Evolutionary conservation across 1,284 basidiomycete genomes (phyloP), one percentile per base, ranked within the genome.

Genomic region (Ceraceosorus guamensis): DNA sequence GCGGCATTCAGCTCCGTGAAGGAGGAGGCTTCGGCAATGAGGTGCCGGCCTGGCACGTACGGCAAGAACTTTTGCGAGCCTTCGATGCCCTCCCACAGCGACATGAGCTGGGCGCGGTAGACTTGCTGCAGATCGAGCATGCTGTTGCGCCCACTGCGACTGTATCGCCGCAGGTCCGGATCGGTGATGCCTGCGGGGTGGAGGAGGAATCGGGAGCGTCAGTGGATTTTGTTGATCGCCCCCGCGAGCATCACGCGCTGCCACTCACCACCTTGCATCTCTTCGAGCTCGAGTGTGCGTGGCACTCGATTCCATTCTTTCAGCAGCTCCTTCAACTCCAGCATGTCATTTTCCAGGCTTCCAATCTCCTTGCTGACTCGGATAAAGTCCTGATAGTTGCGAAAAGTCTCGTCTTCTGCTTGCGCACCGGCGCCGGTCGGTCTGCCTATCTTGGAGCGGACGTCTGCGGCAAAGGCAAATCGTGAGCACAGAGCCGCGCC

Each of bases 1-100:
- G 95, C 93, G 0, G 91, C 82, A 66, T 98, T 95, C 47, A 98
- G 81, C 58, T 89, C 85, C 60, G 86, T 82, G 52, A 96, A 86
- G 34, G 85, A 84, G 57, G 90, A 86, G 56, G 89, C 84, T 76
- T 97, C 92, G 14, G 84, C 82, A 31, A 97, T 84, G 55, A 98
- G 83, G 73, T 97, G 93, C 55, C 93, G 82, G 2, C 91, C 92
- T 0, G 90, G 85, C 0, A 86, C 86, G 6, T 88, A 86, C 0
- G 92, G 91, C 1, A 92, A 85, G 73, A 93, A 92, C 77, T 96
- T 96, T 64, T 91, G 87, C 0, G 91, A 90, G n/a, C 95, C 93
- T 72, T 96, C 91, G 63, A 98, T 88, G 51, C 87, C 86, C 5
- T 88, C 80, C 79, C 95, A 95, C 0, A 98, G 80, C 1, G 85